phyloP scores from a whole-genome alignment of 225 moss, liverwort and hornwort genomes.

The Neckera pumila region DNA sequence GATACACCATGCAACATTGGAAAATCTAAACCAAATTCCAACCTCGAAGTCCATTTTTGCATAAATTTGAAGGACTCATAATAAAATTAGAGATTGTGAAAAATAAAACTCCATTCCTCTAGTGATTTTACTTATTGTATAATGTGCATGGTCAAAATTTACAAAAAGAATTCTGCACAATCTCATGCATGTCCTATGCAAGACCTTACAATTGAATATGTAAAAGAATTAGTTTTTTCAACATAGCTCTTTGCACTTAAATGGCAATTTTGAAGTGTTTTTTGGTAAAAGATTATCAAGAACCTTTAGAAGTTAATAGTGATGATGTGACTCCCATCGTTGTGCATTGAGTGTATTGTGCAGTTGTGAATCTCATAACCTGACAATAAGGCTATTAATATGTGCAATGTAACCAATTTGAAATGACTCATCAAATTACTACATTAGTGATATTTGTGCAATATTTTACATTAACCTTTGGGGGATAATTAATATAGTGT shows the following conservation, averaged over 20 bases:
- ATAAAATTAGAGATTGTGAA: neutral
- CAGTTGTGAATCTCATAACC: neutral
- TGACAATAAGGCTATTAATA: neutral
- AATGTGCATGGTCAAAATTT: neutral
- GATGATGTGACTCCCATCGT: neutral
- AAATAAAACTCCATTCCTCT: neutral
- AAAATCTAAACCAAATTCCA: neutral
- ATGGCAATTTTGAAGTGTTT: neutral
- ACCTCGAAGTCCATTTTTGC: neutral
- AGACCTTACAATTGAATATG: neutral
- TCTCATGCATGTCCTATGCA: neutral
- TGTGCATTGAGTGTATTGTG: neutral
- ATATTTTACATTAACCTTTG: neutral
- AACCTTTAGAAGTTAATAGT: neutral
- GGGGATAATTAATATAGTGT: too few relatives aligned
- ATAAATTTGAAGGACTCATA: neutral
- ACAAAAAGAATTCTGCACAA: neutral
- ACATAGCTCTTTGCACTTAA: neutral
- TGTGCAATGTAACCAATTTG: neutral
- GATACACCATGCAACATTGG: neutral
- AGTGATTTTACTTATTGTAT: too few relatives aligned
- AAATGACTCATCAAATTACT: neutral
- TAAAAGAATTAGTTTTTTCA: neutral
- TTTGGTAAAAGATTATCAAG: neutral
- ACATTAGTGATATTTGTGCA: neutral